Evolutionary conservation across 257 asterid genomes (phyloP), one percentile per base, ranked within the genome.

Genomic region (Solanum chaucha): DNA sequence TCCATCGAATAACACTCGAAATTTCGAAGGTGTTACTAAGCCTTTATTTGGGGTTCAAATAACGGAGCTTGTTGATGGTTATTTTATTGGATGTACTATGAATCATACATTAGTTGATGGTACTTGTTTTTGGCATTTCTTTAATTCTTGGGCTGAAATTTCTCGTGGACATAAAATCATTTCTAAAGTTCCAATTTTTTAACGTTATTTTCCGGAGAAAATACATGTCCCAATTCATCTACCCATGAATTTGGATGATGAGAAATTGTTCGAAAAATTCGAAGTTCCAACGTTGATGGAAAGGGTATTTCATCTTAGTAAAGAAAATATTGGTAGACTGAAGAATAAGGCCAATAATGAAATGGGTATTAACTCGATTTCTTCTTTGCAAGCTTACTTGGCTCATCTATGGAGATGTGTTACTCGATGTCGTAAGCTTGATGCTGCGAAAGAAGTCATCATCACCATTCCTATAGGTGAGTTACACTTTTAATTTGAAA

Each of bases 61-160:
- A 24, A 91, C 94, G 0, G 90, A 92, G 86, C 89, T 93, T 0
- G 71, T 22, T 3, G 94, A 92, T 19, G 93, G 94, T 8, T 44
- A 67, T 55, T 93, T 93, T 64, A 83, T 93, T 2, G 93, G 87
- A 3, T 87, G 89, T 86, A 35, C 92, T 1, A 89, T 90, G 19
- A 92, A 90, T 83, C 96, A 92, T 58, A 71, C 61, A 10, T 48
- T 89, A 5, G 71, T 32, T 0, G 96, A 93, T 22, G 94, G 92
- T 5, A 55, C 81, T 0, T 89, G 92, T 2, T 92, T 93, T 82
- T 93, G 92, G 94, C 92, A 90, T 36, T 91, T 93, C 73, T n/a
- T 93, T 67, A 88, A 91, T 61, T 90, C 92, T 0, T 93, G 94
- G 94, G 86, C 93, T 1, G 93, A 93, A 35, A 83, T 93, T 0